Conservation (phyloP, 2,329 filamentous ascomycete species). For the Trichoderma sp. region DNA sequence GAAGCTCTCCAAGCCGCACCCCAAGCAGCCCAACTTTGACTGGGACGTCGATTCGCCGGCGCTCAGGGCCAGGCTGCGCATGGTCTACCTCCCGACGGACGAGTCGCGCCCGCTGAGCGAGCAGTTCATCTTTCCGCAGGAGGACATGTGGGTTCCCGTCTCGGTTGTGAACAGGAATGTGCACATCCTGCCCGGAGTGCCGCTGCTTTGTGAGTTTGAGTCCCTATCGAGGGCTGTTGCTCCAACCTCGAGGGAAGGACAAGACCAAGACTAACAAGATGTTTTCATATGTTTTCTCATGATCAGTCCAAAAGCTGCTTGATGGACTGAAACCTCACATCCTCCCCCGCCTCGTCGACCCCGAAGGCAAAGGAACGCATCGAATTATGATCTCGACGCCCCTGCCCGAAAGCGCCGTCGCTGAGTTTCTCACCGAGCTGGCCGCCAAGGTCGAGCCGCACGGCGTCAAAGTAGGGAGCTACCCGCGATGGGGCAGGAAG, state of each 20-base stretch:
- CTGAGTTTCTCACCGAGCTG: slow-evolving; percentile 78
- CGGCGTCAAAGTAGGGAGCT: slow-evolving; percentile 92
- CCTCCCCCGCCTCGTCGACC: slow-evolving; percentile 71
- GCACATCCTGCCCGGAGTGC: slow-evolving; percentile 90
- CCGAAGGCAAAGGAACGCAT: slow-evolving; percentile 77
- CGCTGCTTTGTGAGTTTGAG: slow-evolving; percentile 65
- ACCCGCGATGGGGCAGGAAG: slow-evolving; percentile 87
- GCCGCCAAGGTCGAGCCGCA: slow-evolving; percentile 71
- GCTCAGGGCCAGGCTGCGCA: slow-evolving; percentile 80
- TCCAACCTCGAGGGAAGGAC: no score
- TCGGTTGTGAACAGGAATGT: slow-evolving; percentile 88
- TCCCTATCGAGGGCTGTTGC: not conserved
- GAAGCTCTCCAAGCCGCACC: slow-evolving; percentile 71
- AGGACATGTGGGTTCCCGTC: slow-evolving; percentile 89
- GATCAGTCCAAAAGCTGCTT: slow-evolving; percentile 72
- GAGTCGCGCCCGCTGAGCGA: slow-evolving; percentile 62
- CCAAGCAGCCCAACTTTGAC: slow-evolving; percentile 72
- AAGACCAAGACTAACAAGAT: slow-evolving; percentile 3
- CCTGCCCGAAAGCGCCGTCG: slow-evolving; percentile 81
- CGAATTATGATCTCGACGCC: slow-evolving; percentile 86
- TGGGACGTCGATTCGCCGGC: slow-evolving; percentile 83
- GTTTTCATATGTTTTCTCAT: no score
- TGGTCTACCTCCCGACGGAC: slow-evolving; percentile 86
- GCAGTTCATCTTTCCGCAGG: slow-evolving; percentile 76
- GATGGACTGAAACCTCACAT: slow-evolving; percentile 73